These are phyloP conservation scores for Piper betle DNA, from an alignment of 164 flowering plant species.

Conservation along the genomic window DNA sequence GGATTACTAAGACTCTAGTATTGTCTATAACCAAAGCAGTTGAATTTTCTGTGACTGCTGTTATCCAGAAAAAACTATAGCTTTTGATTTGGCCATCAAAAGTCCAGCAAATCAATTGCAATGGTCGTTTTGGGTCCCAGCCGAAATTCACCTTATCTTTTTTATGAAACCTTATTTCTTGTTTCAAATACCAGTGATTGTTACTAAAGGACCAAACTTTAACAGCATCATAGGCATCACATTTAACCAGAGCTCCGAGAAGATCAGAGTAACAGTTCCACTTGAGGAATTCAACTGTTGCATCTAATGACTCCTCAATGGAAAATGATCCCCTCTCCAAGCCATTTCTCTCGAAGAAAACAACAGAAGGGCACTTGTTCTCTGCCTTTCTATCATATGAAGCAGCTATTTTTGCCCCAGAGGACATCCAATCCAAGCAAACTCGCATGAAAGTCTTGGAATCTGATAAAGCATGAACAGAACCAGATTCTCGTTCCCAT, in stretches of 20 bases:
- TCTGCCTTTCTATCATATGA: constrained; percentile 49
- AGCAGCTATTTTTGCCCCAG: constrained; percentile 84
- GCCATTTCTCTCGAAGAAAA: constrained; percentile 85
- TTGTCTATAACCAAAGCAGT: constrained; percentile 79
- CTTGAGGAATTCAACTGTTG: constrained; percentile 44
- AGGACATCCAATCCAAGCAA: constrained; percentile 87
- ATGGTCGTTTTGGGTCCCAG: constrained; percentile 77
- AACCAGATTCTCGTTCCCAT: constrained; percentile 89
- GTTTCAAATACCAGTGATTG: constrained; percentile 88
- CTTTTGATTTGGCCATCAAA: constrained; percentile 40
- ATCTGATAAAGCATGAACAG: constrained; percentile 67
- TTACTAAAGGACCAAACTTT: constrained; percentile 90
- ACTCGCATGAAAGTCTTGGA: constrained; percentile 45
- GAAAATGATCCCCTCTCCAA: constrained; percentile 70
- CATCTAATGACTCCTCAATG: constrained; percentile 39
- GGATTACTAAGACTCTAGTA: constrained; percentile 42
- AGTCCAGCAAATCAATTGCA: constrained; percentile 76
- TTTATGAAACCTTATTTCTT: constrained; percentile 54
- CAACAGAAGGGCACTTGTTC: constrained; percentile 42
- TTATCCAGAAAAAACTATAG: constrained; percentile 58
- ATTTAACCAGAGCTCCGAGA: constrained; percentile 65
- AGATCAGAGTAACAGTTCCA: constrained; percentile 92
- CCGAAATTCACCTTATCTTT: constrained; percentile 50
- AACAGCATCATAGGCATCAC: constrained; percentile 43
- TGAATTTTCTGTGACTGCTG: constrained; percentile 73